phyloP scores from a whole-genome alignment of 1,139 yeast genomes.

The Saccharomyces hybrid region DNA sequence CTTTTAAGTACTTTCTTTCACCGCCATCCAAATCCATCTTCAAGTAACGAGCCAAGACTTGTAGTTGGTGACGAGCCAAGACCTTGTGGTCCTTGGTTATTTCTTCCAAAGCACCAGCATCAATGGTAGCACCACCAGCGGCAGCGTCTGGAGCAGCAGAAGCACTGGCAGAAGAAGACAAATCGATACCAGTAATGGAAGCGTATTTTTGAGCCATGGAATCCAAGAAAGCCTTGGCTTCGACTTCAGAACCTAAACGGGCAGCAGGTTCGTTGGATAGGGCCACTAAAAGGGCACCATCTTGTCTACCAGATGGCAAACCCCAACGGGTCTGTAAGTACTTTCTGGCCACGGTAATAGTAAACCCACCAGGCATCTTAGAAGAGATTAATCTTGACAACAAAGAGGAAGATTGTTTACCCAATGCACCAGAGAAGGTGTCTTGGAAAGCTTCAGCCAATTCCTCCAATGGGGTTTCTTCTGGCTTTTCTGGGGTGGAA shows the following conservation, averaged over 20 bases:
- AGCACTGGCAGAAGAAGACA: conserved; percentile 53
- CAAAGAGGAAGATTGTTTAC: conserved; percentile 85
- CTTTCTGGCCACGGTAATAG: conserved; percentile 83
- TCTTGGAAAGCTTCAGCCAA: conserved; percentile 94
- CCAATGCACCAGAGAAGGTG: conserved; percentile 76
- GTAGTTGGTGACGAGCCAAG: conserved; percentile 91
- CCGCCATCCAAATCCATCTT: conserved; percentile 88
- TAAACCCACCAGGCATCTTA: conserved; percentile 99
- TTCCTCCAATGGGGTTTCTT: conserved; percentile 92
- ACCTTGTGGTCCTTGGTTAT: conserved; percentile 82
- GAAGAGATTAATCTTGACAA: conserved; percentile 88
- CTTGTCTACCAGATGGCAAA: conserved; percentile 88
- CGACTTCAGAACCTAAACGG: conserved; percentile 78
- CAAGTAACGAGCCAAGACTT: conserved; percentile 88
- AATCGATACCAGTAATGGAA: conserved; percentile 65
- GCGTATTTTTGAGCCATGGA: conserved; percentile 80
- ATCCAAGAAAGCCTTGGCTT: conserved; percentile 86
- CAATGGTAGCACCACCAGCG: conserved; percentile 83
- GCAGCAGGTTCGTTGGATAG: conserved; percentile 84
- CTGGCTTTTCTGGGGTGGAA: conserved; percentile 96
- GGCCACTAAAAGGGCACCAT: conserved; percentile 73
- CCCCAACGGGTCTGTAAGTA: conserved; percentile 89
- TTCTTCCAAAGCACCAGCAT: conserved; percentile 93
- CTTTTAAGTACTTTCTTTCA: conserved; percentile 76
- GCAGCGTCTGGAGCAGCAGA: conserved; percentile 47